These are phyloP conservation scores for Chytriomyces sp. DNA, from an alignment of 192 early-diverging fungal genomes.

Conservation along the genomic window DNA sequence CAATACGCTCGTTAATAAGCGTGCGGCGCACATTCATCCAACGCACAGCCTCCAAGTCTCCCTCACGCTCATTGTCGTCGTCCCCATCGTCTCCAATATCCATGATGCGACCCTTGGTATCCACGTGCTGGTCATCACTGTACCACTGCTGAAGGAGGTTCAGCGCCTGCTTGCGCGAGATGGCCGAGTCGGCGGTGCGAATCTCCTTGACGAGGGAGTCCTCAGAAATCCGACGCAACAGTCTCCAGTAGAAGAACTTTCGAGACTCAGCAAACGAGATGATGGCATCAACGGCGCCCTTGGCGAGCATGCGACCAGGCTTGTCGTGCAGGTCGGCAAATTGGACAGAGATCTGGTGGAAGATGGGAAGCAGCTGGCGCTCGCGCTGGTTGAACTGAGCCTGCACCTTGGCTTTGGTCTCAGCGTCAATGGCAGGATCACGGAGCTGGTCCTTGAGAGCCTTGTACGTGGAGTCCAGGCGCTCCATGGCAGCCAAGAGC, in stretches of 20 bases:
- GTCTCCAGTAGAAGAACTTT: conserved; percentile 90
- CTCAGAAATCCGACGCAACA: conserved; percentile 80
- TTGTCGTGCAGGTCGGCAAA: conserved; percentile 98
- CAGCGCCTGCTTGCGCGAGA: conserved; percentile 57
- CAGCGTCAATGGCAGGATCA: conserved; percentile 54
- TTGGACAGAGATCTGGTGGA: conserved; percentile 90
- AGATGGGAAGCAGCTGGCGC: conserved; percentile 83
- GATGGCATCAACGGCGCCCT: conserved; percentile 80
- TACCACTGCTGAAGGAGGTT: conserved; percentile 24
- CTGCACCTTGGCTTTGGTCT: conserved; percentile 70
- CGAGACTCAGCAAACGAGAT: conserved; percentile 81
- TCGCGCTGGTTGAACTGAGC: conserved; percentile 78
- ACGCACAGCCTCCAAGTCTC: conserved; percentile 43
- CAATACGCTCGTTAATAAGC: conserved; percentile 42
- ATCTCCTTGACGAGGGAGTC: conserved; percentile 68
- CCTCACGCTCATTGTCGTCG: conserved; percentile 31
- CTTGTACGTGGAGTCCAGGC: conserved; percentile 80
- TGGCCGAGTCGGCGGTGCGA: conserved; percentile 49
- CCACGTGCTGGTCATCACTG: conserved; percentile 21
- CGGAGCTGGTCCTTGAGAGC: conserved; percentile 60
- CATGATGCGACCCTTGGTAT: conserved; percentile 22
- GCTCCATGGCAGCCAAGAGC: conserved; percentile 89
- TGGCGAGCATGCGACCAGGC: conserved; percentile 93
- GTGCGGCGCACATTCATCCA: conserved; percentile 40
- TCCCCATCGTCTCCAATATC: conserved; percentile 29